A percentile compares a stretch with the other conserved stretches of the same genome.
These are phyloP conservation scores for Phytophthora sojae DNA, from an alignment of 352 stramenopile genomes.

Conservation along the genomic window DNA sequence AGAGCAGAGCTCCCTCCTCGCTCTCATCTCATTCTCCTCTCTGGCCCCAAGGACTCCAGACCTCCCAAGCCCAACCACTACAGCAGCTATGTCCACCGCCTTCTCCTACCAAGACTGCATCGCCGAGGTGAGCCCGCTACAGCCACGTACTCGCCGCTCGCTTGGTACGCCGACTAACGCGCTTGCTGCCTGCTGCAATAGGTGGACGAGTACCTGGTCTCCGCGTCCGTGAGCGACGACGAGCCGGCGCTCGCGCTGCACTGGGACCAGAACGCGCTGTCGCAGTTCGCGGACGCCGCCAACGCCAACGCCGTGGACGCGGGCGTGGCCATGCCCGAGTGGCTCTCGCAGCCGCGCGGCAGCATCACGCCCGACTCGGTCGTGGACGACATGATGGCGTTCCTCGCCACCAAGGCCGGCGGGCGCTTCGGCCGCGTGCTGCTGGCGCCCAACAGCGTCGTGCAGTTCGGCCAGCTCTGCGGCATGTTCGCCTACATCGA, in stretches of 20 bases:
- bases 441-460: slow-evolving; percentile 44
- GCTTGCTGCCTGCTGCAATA: not conserved
- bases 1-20: not conserved
- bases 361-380: slow-evolving; percentile 49
- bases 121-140: slow-evolving; percentile 24
- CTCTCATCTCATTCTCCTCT: slow-evolving; percentile 20
- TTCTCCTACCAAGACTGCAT: slow-evolving; percentile 53
- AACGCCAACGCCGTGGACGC: slow-evolving; percentile 35
- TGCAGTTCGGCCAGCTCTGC: slow-evolving; percentile 56
- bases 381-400: slow-evolving; percentile 45
- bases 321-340: slow-evolving; percentile 34
- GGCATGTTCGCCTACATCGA: slow-evolving; percentile 53
- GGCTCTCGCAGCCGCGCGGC: slow-evolving; percentile 39
- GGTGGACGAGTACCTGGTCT: slow-evolving; percentile 48
- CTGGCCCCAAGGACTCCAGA: slow-evolving; percentile 19
- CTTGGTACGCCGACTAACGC: too few species aligned
- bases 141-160: too few species aligned
- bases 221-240: slow-evolving; percentile 46
- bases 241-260: slow-evolving; percentile 41
- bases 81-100: slow-evolving; percentile 23
- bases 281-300: slow-evolving; percentile 41
- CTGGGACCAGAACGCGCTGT: slow-evolving; percentile 44
- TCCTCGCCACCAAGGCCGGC: slow-evolving; percentile 42
- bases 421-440: slow-evolving; percentile 42
- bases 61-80: not conserved